Percentiles rank a stretch among this genome's conserved stretches.
Evolutionary conservation across 805 yeast species (phyloP).

Genomic region (Maudiozyma saulgeensis): DNA sequence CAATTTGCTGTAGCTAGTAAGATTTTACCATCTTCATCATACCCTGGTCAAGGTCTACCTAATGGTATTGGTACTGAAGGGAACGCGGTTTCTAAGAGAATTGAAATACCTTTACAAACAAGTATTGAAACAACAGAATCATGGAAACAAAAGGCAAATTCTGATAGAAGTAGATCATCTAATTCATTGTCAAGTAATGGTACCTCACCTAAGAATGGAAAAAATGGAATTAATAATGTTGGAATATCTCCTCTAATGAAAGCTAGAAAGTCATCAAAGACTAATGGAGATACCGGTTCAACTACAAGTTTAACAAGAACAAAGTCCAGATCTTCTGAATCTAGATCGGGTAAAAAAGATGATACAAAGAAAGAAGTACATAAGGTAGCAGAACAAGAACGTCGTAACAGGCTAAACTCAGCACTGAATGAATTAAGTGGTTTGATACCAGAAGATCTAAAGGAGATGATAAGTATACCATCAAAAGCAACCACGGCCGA

Average conservation of each 20-base stretch:
- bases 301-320: constrained; percentile 1
- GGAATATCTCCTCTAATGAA: constrained; percentile 1
- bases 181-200: constrained; percentile 8
- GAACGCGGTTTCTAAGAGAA: not conserved
- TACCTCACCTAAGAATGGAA: constrained; percentile 16
- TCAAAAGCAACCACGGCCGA: constrained; percentile 95
- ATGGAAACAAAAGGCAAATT: not conserved
- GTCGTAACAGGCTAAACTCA: constrained; percentile 83
- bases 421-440: constrained; percentile 71
- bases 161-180: constrained; percentile 4
- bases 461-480: constrained; percentile 53
- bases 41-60: not conserved
- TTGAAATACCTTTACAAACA: not conserved
- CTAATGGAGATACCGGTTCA: constrained; percentile 1
- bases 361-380: constrained; percentile 38
- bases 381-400: constrained; percentile 91
- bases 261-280: not conserved
- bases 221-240: constrained; percentile 16
- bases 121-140: not conserved
- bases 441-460: constrained; percentile 54
- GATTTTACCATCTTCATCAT: not conserved
- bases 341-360: constrained; percentile 3
- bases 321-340: constrained; percentile 1
- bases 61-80: not conserved
- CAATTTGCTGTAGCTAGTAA: not conserved